Evolutionary conservation across 2,329 filamentous ascomycete genomes (phyloP), one percentile per base, ranked within the genome.

Genomic region (Ustulina deusta): DNA sequence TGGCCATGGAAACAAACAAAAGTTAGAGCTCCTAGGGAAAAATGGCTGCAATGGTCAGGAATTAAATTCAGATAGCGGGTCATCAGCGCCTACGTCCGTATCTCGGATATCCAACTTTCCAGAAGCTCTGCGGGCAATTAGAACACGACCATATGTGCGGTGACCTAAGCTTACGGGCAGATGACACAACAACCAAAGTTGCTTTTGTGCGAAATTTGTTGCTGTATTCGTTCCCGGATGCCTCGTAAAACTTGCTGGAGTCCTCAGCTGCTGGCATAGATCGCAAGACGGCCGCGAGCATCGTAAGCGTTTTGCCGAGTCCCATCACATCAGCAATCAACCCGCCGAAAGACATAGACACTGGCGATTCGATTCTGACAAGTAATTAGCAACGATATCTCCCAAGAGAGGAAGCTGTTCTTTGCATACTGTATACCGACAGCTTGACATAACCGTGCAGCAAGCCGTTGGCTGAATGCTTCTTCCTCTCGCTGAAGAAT

Each of bases 231-330:
- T 13, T 13, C 27, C 22, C 6, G 15, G 46, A 15, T 4, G 2
- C 27, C 46, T 25, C 25, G 25, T 38, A 54, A 27, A 64, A 60
- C 11, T 44, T 38, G 1, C 32, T 27, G n/a, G 60, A 63, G 7
- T 58, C 52, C 17, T 36, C 46, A 38, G 65, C 65, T 29, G 7
- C 15, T 54, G 34, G 44, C 4, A 52, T 34, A 54, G 65, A 44
- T 2, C 55, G 52, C n/a, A 66, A 22, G 25, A 67, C 55, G 15
- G 52, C 65, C 11, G 34, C 29, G 10, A 63, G 49, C 36, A 57
- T 56, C 20, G 51, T 63, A n/a, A 63, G 52, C 6, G 61, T 63
- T 22, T 63, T 63, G 25, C 61, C 61, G 7, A 63, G 49, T 3
- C 61, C 61, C 61, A 63, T 63, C 1, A 34, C 49, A 49, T 63